Percentiles rank a stretch among this genome's conserved stretches.
phyloP scores from a whole-genome alignment of 2,329 filamentous ascomycete species.

The Dryadomyces quercivorus region DNA sequence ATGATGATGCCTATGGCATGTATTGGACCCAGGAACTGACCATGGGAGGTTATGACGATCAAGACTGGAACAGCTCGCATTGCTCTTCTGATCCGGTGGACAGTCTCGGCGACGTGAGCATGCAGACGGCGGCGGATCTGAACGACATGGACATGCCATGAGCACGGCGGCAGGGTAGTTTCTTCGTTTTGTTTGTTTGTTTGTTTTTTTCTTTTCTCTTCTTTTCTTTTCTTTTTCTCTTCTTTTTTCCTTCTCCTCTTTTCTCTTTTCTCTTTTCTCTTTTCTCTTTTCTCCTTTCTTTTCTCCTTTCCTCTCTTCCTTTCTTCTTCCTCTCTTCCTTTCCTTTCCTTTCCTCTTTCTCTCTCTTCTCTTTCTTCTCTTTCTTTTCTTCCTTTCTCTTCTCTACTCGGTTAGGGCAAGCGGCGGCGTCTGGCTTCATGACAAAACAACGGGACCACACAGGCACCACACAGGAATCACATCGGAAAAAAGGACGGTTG shows the following conservation, averaged over 20 bases:
- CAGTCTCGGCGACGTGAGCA: constrained; percentile 32
- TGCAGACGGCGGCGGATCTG: constrained; percentile 28
- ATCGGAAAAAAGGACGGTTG: background rate
- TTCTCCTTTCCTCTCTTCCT: background rate
- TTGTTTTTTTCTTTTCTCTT: background rate
- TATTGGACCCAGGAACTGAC: constrained; percentile 1
- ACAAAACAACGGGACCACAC: background rate
- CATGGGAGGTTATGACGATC: constrained; percentile 5
- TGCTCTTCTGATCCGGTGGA: constrained; percentile 44
- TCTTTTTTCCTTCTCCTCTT: background rate
- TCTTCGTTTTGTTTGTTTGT: background rate
- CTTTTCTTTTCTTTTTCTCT: background rate
- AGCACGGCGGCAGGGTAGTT: background rate
- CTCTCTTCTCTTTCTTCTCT: background rate
- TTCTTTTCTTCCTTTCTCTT: background rate
- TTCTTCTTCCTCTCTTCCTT: too few relatives aligned
- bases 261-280: background rate
- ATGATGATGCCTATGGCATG: too few relatives aligned
- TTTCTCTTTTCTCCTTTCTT: background rate
- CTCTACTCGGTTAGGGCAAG: background rate
- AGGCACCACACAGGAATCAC: background rate
- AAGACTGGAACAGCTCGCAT: constrained; percentile 44
- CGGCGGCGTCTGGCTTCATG: constrained; percentile 1
- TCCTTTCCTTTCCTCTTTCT: too few relatives aligned
- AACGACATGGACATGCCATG: constrained; percentile 15